phyloP scores from a whole-genome alignment of 1,284 basidiomycete genomes.

The Grifola frondosa region DNA sequence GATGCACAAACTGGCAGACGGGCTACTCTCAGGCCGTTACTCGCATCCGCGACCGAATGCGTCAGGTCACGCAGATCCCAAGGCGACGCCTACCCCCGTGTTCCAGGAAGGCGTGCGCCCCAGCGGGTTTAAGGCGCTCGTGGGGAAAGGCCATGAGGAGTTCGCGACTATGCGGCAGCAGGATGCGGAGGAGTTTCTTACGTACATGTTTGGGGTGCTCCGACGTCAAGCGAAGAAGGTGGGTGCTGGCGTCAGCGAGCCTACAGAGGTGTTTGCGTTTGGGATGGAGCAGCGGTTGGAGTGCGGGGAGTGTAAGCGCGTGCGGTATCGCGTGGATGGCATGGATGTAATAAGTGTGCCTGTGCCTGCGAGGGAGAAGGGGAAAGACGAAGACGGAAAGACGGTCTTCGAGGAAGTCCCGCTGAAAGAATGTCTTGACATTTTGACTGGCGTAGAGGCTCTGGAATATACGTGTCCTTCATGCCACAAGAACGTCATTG shows the following conservation, averaged over 20 bases:
- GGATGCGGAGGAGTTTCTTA: conserved; percentile 95
- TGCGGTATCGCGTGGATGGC: conserved; percentile 84
- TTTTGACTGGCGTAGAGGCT: conserved; percentile 65
- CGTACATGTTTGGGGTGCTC: conserved; percentile 74
- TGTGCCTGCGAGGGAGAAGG: conserved; percentile 64
- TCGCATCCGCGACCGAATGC: conserved; percentile 56
- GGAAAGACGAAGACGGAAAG: conserved; percentile 61
- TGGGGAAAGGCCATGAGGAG: conserved; percentile 92
- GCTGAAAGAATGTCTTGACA: conserved; percentile 70
- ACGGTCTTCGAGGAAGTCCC: conserved; percentile 67
- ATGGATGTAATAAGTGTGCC: conserved; percentile 81
- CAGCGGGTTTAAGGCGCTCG: conserved; percentile 82
- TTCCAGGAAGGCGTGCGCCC: conserved; percentile 92
- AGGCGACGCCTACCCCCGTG: conserved; percentile 43
- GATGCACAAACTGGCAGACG: conserved; percentile 91
- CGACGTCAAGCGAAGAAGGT: conserved; percentile 63
- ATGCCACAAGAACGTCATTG: conserved; percentile 65
- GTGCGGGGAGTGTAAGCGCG: conserved; percentile 80
- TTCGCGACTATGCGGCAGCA: conserved; percentile 98
- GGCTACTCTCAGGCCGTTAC: conserved; percentile 91
- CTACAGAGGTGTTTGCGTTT: conserved; percentile 80
- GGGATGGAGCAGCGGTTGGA: conserved; percentile 85
- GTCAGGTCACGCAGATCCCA: conserved; percentile 25
- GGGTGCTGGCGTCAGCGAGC: conserved; percentile 34
- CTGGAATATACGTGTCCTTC: conserved; percentile 70